These are phyloP conservation scores for Aspergillus arachidicola DNA, from an alignment of 2,329 filamentous ascomycete genomes.

Conservation along the genomic window DNA sequence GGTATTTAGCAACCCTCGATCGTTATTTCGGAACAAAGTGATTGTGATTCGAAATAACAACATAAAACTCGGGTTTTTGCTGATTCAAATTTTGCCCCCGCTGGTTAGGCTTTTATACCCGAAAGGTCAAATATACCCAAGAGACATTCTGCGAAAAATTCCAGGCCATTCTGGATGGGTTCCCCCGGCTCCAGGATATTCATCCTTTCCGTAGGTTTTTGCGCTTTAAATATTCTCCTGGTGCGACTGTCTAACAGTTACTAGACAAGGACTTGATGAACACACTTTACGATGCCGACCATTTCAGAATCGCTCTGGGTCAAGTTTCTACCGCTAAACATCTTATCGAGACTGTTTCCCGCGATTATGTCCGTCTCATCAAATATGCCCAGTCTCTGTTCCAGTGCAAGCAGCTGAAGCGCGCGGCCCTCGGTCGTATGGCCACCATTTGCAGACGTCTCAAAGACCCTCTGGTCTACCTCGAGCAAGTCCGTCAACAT, in stretches of 20 bases:
- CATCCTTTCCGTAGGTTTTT: slow-evolving; percentile 79
- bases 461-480: slow-evolving; percentile 91
- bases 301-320: slow-evolving; percentile 94
- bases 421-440: slow-evolving; percentile 95
- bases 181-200: slow-evolving; percentile 89
- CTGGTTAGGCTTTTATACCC: slow-evolving; percentile 78
- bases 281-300: slow-evolving; percentile 97
- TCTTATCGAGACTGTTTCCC: slow-evolving; percentile 90
- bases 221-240: slow-evolving; percentile 17
- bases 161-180: slow-evolving; percentile 84
- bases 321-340: slow-evolving; percentile 96
- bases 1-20: slow-evolving; percentile 35
- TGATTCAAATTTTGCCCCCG: slow-evolving; percentile 28
- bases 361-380: slow-evolving; percentile 93
- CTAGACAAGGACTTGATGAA: slow-evolving; percentile 81
- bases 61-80: slow-evolving; percentile 19
- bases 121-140: slow-evolving; percentile 97
- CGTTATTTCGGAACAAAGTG: background rate
- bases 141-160: slow-evolving; percentile 98
- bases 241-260: slow-evolving; percentile 18
- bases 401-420: slow-evolving; percentile 99
- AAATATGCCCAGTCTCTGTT: slow-evolving; percentile 97
- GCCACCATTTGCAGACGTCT: slow-evolving; percentile 93
- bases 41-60: background rate
- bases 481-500: slow-evolving; percentile 96